Evolutionary conservation across 2,329 filamentous ascomycete genomes (phyloP).

Genomic region (Fonsecaea monophora): DNA sequence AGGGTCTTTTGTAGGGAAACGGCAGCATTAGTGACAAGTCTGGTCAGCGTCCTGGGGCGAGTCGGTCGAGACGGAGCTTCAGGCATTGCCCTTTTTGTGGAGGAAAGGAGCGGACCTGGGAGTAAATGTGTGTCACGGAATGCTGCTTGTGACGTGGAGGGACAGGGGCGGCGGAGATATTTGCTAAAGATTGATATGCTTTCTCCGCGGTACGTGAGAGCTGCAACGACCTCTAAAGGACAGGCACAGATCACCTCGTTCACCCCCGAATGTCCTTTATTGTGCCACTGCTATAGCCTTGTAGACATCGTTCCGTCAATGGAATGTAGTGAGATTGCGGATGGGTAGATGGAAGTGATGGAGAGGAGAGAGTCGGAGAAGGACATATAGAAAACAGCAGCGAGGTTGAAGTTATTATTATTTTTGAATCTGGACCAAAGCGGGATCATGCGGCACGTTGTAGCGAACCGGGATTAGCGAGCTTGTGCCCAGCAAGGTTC

Average conservation of each 20-base stretch:
- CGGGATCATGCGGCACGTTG: background rate
- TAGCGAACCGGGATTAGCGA: background rate
- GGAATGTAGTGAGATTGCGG: background rate
- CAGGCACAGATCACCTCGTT: background rate
- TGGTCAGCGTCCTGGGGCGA: slow-evolving; percentile 17
- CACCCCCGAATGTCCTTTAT: background rate
- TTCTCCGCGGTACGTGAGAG: slow-evolving; percentile 19
- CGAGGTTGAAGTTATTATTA: slow-evolving; percentile 7
- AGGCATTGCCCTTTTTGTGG: slow-evolving; percentile 9
- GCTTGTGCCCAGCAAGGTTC: background rate
- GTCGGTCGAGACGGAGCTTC: slow-evolving; percentile 11
- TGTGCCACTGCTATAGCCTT: background rate
- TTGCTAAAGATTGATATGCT: slow-evolving; percentile 2
- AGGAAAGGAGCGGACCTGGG: background rate
- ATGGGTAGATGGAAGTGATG: background rate
- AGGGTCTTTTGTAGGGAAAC: slow-evolving; percentile 23
- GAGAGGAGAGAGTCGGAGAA: background rate
- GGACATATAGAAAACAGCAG: background rate
- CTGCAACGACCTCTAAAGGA: background rate
- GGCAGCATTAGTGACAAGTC: slow-evolving; percentile 19
- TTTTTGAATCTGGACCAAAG: slow-evolving; percentile 8
- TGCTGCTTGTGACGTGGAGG: slow-evolving; percentile 18
- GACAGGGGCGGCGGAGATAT: background rate
- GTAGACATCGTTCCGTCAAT: background rate
- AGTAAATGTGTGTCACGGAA: slow-evolving; percentile 22